Conservation (phyloP, 2,329 filamentous ascomycete species). For the Scytalidium lignicola region DNA sequence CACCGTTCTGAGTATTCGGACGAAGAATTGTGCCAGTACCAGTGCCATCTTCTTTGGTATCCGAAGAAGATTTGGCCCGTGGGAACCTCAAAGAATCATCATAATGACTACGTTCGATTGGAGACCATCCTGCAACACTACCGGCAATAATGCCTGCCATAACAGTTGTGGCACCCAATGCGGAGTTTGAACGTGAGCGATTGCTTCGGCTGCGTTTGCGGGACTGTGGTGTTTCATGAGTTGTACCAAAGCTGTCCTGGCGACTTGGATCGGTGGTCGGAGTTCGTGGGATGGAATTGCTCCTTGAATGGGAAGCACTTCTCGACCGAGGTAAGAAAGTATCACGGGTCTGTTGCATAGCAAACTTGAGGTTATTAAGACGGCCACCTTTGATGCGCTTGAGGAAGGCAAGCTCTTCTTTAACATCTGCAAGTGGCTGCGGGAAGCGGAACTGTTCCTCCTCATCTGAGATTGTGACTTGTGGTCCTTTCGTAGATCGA, state of each 20-base stretch:
- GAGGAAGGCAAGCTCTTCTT: slow-evolving; percentile 75
- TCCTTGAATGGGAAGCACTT: slow-evolving; percentile 58
- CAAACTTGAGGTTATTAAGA: slow-evolving; percentile 75
- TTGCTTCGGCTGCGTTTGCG: slow-evolving; percentile 63
- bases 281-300: slow-evolving; percentile 62
- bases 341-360: slow-evolving; percentile 69
- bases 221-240: slow-evolving; percentile 51
- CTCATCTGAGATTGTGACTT: slow-evolving; percentile 58
- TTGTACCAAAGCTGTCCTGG: slow-evolving; percentile 44
- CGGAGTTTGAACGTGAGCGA: slow-evolving; percentile 59
- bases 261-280: slow-evolving; percentile 46
- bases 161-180: slow-evolving; percentile 67
- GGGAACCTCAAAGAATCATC: slow-evolving; percentile 25
- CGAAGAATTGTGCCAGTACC: too few relatives aligned
- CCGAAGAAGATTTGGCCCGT: slow-evolving; percentile 7
- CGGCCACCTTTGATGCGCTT: slow-evolving; percentile 77
- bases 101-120: slow-evolving; percentile 52
- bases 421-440: slow-evolving; percentile 66
- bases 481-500: slow-evolving; percentile 23
- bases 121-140: slow-evolving; percentile 72
- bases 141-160: slow-evolving; percentile 82
- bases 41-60: neutral
- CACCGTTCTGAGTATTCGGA: slow-evolving; percentile 12
- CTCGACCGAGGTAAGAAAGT: slow-evolving; percentile 57
- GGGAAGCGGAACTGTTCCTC: slow-evolving; percentile 64